Base-by-base conservation (phyloP, 106 monocot genomes). In the Triglochin maritima region DNA sequence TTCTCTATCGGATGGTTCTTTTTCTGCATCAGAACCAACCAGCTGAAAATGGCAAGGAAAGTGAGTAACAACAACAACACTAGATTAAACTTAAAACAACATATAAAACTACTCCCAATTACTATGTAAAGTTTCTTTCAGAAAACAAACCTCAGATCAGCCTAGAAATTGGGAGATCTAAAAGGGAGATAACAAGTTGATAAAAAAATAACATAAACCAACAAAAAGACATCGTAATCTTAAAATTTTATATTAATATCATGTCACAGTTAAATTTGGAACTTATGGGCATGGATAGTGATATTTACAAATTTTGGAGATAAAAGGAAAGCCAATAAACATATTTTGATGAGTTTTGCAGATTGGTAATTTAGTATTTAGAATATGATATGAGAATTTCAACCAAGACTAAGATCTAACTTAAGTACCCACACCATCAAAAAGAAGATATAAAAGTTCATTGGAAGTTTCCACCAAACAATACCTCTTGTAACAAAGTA, bases 401-500 rank as follows among this genome's bases (percentile, higher is more conserved):
- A 58, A 55, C 17, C 45, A 47, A 56, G 41, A 9, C 13, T 41
- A 0, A 29, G 29, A 29, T 29, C 29, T 29, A 29, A 29, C 29
- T 29, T 29, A 0, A 29, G 29, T 29, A 29, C 29, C 29, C 29
- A 1, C 29, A 29, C 29, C 29, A 29, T 29, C 29, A 29, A 29
- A 29, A 29, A 29, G 29, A 29, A 29, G 29, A 29, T 29, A 29
- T 29, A 29, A 29, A 29, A 29, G 29, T 29, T 29, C 29, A 29
- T 29, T 29, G 29, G 29, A 29, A 29, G 29, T 29, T 29, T 29
- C 29, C 29, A 29, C 29, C 29, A 46, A 17, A 65, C 11, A 45
- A 56, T 57, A 96, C 96, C 81, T 91, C 84, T 47, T 78, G 78
- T 10, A 96, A 71, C 53, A 96, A 61, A 50, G 72, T 69, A 59